These are phyloP conservation scores for Diutina neorugosa DNA, from an alignment of 1,139 yeast species.

Conservation along the genomic window DNA sequence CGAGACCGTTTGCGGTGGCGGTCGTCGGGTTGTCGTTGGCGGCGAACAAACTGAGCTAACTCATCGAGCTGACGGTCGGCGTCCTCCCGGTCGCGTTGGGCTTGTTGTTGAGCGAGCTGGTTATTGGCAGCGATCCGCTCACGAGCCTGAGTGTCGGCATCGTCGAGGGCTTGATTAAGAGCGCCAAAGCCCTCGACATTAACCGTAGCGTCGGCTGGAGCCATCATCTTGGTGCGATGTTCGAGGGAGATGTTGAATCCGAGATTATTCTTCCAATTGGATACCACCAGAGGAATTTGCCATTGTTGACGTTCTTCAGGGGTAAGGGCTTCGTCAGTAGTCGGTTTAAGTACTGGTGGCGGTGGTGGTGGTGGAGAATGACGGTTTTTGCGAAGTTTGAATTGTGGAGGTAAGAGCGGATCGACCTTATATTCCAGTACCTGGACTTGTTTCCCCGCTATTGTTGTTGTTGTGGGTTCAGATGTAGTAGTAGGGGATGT, in stretches of 20 bases:
- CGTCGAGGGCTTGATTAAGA: constrained; percentile 59
- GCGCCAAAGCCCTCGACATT: constrained; percentile 49
- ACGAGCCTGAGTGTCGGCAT: constrained; percentile 66
- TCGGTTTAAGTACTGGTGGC: constrained; percentile 21
- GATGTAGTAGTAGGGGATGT: not conserved
- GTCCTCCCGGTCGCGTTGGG: not conserved
- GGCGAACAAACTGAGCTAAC: not conserved
- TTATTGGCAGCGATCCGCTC: constrained; percentile 54
- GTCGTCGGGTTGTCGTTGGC: not conserved
- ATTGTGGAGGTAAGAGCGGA: constrained; percentile 79
- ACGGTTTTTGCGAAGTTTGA: constrained; percentile 65
- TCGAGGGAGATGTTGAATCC: constrained; percentile 82
- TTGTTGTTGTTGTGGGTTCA: not conserved
- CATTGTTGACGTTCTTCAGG: constrained; percentile 72
- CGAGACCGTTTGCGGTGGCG: not conserved
- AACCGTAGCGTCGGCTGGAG: constrained; percentile 17
- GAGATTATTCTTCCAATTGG: constrained; percentile 92
- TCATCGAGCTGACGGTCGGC: not conserved
- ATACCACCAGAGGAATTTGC: constrained; percentile 85
- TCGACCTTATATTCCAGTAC: constrained; percentile 41
- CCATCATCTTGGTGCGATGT: constrained; percentile 37
- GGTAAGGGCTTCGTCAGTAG: constrained; percentile 23
- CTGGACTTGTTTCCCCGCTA: constrained; percentile 7
- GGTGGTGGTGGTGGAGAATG: constrained; percentile 55
- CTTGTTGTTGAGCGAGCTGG: constrained; percentile 19